These are phyloP conservation scores for Diaporthe vaccinii DNA, from an alignment of 2,329 filamentous ascomycete genomes.

Conservation along the genomic window DNA sequence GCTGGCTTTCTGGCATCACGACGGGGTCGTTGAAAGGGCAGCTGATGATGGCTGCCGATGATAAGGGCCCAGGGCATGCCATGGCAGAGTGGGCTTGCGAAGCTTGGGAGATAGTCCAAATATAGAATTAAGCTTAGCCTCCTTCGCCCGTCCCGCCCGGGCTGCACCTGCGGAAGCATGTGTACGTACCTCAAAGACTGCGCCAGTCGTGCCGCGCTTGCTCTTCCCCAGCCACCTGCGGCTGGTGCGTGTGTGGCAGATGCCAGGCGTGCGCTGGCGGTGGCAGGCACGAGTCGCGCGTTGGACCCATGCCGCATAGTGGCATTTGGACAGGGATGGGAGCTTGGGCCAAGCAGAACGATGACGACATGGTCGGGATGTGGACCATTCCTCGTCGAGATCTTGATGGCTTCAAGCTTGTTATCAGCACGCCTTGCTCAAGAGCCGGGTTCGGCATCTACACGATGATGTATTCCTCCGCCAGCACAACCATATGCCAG, in stretches of 20 bases:
- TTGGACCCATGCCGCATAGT: not conserved
- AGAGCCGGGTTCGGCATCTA: not conserved
- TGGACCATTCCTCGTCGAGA: not conserved
- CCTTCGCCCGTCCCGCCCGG: slow-evolving; percentile 11
- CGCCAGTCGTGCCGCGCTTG: slow-evolving; percentile 3
- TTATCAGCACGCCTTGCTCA: slow-evolving; percentile 1
- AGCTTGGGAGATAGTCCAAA: not conserved
- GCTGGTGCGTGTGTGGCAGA: slow-evolving; percentile 24
- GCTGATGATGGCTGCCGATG: slow-evolving; percentile 2
- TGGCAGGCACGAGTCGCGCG: slow-evolving; percentile 1
- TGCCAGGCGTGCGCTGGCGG: not conserved
- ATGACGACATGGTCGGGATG: slow-evolving; percentile 33
- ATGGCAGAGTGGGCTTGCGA: not conserved
- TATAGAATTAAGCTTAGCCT: slow-evolving; percentile 35
- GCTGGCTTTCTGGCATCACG: not conserved
- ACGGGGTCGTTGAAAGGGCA: not conserved
- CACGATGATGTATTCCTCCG: slow-evolving; percentile 23
- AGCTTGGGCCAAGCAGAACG: slow-evolving; percentile 1
- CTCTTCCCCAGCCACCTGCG: slow-evolving; percentile 23
- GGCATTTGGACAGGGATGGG: not conserved
- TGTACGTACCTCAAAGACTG: not conserved
- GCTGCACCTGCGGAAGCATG: slow-evolving; percentile 3
- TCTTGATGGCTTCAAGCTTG: not conserved
- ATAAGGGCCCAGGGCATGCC: not conserved
- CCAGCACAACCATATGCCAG: slow-evolving; percentile 1